Conservation (phyloP, 2,329 filamentous ascomycete species). For the Apiospora hydei region DNA sequence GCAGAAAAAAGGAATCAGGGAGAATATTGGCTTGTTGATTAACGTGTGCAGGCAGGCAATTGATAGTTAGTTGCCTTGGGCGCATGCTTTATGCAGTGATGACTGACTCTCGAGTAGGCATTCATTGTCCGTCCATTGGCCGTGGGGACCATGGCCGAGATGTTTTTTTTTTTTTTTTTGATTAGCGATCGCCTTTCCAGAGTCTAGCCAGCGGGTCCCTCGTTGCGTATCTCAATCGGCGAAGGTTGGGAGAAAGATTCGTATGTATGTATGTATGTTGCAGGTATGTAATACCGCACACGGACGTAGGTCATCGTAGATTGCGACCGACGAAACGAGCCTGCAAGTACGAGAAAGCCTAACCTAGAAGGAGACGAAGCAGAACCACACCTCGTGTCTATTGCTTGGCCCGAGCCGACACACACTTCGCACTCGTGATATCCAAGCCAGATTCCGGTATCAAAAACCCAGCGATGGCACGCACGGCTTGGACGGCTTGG, state of each 20-base stretch:
- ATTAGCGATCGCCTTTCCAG: slow-evolving; percentile 12
- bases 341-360: neutral
- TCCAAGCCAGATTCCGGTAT: neutral
- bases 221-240: slow-evolving; percentile 1
- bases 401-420: neutral
- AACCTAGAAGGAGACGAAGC: slow-evolving; percentile 5
- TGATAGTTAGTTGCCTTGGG: neutral
- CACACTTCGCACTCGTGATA: slow-evolving; percentile 6
- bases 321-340: slow-evolving; percentile 7
- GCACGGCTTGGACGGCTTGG: too few species aligned
- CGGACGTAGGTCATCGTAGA: slow-evolving; percentile 8
- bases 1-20: neutral
- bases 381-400: slow-evolving; percentile 2
- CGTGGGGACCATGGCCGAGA: slow-evolving; percentile 5
- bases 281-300: neutral
- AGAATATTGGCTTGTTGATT: neutral
- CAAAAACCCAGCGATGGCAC: neutral
- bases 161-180: neutral
- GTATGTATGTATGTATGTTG: slow-evolving; percentile 1
- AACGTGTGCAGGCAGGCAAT: neutral
- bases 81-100: slow-evolving; percentile 15
- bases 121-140: neutral
- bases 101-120: neutral
- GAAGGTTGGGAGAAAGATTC: neutral
- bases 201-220: slow-evolving; percentile 7